phyloP scores from a whole-genome alignment of 73 alveolate species.

The Paramecium tetraurelia region DNA sequence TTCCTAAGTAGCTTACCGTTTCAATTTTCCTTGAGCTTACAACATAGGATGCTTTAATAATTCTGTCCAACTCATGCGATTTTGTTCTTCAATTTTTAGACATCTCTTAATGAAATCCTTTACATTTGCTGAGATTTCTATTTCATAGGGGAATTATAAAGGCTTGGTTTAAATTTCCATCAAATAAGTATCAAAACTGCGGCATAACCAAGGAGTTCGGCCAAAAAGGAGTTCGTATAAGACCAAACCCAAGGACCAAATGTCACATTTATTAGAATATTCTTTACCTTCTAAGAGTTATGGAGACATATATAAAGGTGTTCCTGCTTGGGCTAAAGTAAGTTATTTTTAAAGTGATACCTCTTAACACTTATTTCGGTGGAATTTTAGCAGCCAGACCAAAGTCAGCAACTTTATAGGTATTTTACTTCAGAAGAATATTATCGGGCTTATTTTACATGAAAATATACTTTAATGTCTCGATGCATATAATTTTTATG shows the following conservation, averaged over 20 bases:
- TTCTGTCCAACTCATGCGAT: neutral
- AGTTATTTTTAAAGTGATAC: neutral
- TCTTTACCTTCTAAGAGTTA: conserved; percentile 7
- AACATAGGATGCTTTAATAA: neutral
- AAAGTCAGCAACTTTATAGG: conserved; percentile 16
- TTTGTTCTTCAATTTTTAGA: conserved; percentile 9
- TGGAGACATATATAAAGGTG: conserved; percentile 57
- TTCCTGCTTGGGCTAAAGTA: conserved; percentile 1
- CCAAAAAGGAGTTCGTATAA: conserved; percentile 45
- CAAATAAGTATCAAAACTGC: conserved; percentile 28
- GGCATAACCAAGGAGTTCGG: conserved; percentile 67
- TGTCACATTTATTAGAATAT: conserved; percentile 24
- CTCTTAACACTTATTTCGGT: neutral
- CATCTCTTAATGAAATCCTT: conserved; percentile 33
- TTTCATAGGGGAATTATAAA: conserved; percentile 4
- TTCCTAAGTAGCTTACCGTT: neutral
- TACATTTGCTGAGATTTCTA: neutral
- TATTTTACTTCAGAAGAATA: neutral
- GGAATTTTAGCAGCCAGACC: conserved; percentile 44
- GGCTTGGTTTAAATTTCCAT: neutral
- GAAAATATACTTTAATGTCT: neutral
- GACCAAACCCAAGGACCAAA: conserved; percentile 51
- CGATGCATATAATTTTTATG: conserved; percentile 4
- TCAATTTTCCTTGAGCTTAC: neutral
- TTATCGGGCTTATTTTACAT: neutral